Evolutionary conservation across 768 basidiomycete species (phyloP), one percentile per base, ranked within the genome.

Genomic region (Cystobasidium tubakii): DNA sequence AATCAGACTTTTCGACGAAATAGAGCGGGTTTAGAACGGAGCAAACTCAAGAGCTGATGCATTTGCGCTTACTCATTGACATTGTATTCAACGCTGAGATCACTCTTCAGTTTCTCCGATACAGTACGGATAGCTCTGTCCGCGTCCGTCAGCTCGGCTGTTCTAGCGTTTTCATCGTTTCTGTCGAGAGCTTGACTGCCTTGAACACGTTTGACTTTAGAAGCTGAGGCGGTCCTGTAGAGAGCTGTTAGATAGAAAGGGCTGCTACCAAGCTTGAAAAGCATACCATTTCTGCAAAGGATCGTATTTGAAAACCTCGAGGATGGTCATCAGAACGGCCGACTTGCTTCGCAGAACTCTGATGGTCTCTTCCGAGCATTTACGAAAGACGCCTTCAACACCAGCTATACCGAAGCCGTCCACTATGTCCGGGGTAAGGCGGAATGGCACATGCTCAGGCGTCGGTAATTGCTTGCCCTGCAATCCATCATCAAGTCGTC

Each of bases 281-380:
- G 46, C 60, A 53, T 62, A 92, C 94, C 95, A 98, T 34, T 87
- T 88, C 78, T 97, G 90, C 23, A 99, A 85, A 4, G 96, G 95
- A 81, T 99, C 95, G 79, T 95, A 87, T 81, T 90, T 92, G 86
- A 98, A 96, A 17, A 97, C 95, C 79, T 96, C 94, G 43, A 99
- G 84, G 1, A 99, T 90, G 0, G 94, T 97, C 86, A 93, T 87
- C 79, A 99, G 88, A 55, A 95, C 87, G 39, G 88, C 89, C 0
- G 91, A 90, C 12, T 88, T 86, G 44, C 89, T 88, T 13, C 94
- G 86, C 39, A 98, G 83, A 3, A 99, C 95, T 15, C 93, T 87
- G 7, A 99, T 82, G 0, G 94, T 96, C 81, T 98, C 91, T 82
- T 99, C 93, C 0, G 92, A 88, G 79, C 95, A 97, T 17, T 92